These are phyloP conservation scores for Alternaria alternata DNA, from an alignment of 2,329 filamentous ascomycete genomes.

Conservation along the genomic window DNA sequence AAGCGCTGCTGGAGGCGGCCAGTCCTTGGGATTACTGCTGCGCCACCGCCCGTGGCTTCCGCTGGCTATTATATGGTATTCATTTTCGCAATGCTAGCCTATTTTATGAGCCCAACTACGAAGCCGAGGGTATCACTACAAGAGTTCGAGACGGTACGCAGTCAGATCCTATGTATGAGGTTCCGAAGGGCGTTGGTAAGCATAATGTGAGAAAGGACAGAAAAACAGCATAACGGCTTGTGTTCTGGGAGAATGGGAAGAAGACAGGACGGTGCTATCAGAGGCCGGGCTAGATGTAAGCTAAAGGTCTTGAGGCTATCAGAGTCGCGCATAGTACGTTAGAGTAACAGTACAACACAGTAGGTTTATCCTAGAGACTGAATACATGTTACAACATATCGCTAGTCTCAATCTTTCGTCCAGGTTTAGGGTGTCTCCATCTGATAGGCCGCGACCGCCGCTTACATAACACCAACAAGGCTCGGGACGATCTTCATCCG, in stretches of 20 bases:
- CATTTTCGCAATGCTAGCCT: conserved; percentile 61
- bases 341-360: background rate
- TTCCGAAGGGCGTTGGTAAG: background rate
- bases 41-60: conserved; percentile 76
- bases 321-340: background rate
- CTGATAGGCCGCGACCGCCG: background rate
- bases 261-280: background rate
- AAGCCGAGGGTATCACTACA: background rate
- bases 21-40: conserved; percentile 87
- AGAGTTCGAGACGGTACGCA: background rate
- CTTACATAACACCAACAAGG: conserved; percentile 3
- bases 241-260: background rate
- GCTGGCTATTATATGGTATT: conserved; percentile 81
- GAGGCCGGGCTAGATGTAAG: background rate
- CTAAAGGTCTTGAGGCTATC: background rate
- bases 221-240: background rate
- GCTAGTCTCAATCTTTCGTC: background rate
- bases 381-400: background rate
- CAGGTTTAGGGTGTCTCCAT: background rate
- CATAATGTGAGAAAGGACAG: background rate
- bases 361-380: background rate
- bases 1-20: conserved; percentile 74
- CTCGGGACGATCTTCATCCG: background rate
- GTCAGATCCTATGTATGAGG: background rate
- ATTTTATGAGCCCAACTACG: conserved; percentile 43